Conservation (phyloP, 805 yeast genomes). For the Starmerella khaoyaiensis region DNA sequence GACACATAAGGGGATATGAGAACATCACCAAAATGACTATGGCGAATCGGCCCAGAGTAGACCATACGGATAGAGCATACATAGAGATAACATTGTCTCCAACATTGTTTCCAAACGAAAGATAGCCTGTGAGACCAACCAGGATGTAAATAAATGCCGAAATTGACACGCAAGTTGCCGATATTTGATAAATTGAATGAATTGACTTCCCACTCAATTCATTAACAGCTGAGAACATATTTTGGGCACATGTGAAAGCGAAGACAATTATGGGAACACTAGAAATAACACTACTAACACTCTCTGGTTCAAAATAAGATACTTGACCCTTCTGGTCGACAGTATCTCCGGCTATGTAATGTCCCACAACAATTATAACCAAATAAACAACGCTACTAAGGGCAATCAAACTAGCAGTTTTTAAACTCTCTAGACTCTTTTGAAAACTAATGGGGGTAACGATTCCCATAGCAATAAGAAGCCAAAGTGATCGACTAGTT, state of each 20-base stretch:
- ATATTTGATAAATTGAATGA: constrained; percentile 36
- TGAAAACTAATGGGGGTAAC: constrained; percentile 56
- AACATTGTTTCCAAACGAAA: constrained; percentile 73
- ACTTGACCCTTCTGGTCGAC: constrained; percentile 39
- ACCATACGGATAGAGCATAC: constrained; percentile 52
- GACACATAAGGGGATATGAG: constrained; percentile 82
- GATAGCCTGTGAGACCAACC: constrained; percentile 73
- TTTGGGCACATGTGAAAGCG: constrained; percentile 93
- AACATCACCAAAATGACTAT: constrained; percentile 69
- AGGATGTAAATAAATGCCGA: constrained; percentile 51
- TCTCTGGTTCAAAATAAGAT: constrained; percentile 36
- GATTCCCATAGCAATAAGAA: constrained; percentile 26
- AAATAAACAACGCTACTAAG: constrained; percentile 68
- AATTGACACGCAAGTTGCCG: constrained; percentile 40
- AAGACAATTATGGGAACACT: constrained; percentile 86
- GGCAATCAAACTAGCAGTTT: constrained; percentile 75
- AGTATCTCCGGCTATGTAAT: constrained; percentile 48
- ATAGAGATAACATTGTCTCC: constrained; percentile 67
- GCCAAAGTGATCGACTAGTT: constrained; percentile 28
- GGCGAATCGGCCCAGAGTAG: constrained; percentile 67
- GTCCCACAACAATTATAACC: constrained; percentile 58
- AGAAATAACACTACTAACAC: constrained; percentile 37
- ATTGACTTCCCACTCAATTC: constrained; percentile 52
- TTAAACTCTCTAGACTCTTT: constrained; percentile 65
- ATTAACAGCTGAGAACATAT: constrained; percentile 78